Percentiles rank a stretch among this genome's conserved stretches.
Conservation (phyloP, 345 rosid genomes). For the Nasturtium officinale region DNA sequence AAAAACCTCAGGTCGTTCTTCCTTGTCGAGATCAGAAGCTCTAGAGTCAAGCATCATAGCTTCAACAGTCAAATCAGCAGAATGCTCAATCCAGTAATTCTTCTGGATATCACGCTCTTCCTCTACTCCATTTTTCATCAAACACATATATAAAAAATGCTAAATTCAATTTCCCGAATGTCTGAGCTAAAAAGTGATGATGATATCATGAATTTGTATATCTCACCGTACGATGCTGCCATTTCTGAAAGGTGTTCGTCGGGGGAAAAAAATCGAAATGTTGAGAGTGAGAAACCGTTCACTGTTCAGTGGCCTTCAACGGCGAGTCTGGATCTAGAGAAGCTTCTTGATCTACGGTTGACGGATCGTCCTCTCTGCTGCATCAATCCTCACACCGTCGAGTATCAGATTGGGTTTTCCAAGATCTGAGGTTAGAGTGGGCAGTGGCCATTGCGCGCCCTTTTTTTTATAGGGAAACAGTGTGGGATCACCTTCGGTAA, state of each 20-base stretch:
- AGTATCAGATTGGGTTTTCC: not conserved
- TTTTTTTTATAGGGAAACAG: not conserved
- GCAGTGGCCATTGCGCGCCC: not conserved
- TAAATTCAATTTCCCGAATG: too few relatives aligned
- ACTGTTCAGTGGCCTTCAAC: conserved; percentile 59
- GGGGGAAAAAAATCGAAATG: not conserved
- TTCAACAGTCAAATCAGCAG: conserved; percentile 70
- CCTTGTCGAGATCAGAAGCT: conserved; percentile 93
- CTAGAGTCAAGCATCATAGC: conserved; percentile 97
- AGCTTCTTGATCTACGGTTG: conserved; percentile 81
- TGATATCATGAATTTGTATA: too few relatives aligned
- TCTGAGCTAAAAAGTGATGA: too few relatives aligned
- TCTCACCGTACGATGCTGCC: conserved; percentile 50
- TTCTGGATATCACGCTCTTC: conserved; percentile 79
- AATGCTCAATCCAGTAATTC: conserved; percentile 86
- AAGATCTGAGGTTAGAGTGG: not conserved
- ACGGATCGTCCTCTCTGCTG: conserved; percentile 66
- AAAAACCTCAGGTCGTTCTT: conserved; percentile 89
- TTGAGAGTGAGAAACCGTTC: not conserved
- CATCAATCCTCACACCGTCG: conserved; percentile 46
- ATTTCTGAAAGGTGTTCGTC: conserved; percentile 36
- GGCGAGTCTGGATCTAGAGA: conserved; percentile 81
- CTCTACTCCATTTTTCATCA: conserved; percentile 41
- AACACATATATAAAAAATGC: not conserved
- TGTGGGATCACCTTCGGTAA: not conserved